These are phyloP conservation scores for Aurantiochytrium sp. DNA, from an alignment of 108 stramenopile species.

Conservation along the genomic window DNA sequence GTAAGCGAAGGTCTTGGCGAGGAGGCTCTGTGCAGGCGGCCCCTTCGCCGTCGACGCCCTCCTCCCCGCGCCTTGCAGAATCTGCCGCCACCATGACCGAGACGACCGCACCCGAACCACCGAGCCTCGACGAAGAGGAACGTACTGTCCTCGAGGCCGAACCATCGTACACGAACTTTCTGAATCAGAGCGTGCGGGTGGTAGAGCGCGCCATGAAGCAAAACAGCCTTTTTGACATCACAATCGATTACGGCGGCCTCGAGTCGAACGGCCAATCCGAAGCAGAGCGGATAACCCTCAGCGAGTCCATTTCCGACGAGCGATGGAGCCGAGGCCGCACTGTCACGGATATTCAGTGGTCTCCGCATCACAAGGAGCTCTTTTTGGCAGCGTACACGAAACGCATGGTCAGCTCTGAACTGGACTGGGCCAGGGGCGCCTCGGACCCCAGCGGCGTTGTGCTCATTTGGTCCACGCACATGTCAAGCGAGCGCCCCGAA, in stretches of 20 bases:
- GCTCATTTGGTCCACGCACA: conserved; percentile 5
- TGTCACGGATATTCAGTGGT: conserved; percentile 14
- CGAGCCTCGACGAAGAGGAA: neutral
- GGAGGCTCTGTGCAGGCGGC: neutral
- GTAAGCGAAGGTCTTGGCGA: neutral
- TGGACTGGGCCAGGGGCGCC: neutral
- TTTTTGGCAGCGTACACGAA: conserved; percentile 12
- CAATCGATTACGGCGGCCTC: conserved; percentile 2
- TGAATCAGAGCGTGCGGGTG: neutral
- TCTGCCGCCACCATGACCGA: neutral
- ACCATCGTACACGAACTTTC: neutral
- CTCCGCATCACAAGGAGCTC: conserved; percentile 25
- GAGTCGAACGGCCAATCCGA: neutral
- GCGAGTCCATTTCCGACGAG: neutral
- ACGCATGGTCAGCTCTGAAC: neutral
- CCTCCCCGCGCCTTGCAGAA: neutral
- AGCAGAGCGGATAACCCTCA: neutral
- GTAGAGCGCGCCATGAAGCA: conserved; percentile 15
- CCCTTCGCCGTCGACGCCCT: neutral
- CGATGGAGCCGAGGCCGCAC: neutral
- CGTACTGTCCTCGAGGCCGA: neutral
- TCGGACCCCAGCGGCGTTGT: conserved; percentile 14
- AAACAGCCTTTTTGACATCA: neutral
- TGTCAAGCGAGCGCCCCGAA: neutral
- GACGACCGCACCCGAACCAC: neutral